Percentiles rank a stretch among this genome's conserved stretches.
Evolutionary conservation across 192 early-diverging fungal genomes (phyloP).

Genomic region (Coemansia sp.): DNA sequence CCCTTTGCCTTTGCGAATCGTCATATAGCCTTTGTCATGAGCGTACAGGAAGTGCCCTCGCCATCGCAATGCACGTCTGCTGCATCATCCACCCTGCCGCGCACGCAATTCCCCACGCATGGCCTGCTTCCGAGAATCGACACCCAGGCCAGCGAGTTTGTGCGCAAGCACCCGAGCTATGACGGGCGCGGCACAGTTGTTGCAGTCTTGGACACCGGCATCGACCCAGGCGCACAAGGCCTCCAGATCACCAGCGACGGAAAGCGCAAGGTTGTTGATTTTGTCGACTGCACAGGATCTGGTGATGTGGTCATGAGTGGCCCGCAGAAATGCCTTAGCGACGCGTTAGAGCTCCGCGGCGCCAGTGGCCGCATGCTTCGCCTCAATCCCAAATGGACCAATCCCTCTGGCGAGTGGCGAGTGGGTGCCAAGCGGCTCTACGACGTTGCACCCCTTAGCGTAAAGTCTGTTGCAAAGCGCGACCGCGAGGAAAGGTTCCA

Average conservation of each 20-base stretch:
- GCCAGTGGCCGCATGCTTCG: conserved; percentile 75
- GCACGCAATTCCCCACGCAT: conserved; percentile 62
- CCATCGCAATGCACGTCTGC: background rate
- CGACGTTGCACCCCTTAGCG: conserved; percentile 71
- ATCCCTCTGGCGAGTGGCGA: conserved; percentile 82
- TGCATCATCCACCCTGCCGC: conserved; percentile 56
- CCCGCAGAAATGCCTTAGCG: conserved; percentile 49
- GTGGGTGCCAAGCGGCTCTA: conserved; percentile 79
- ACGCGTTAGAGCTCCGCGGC: conserved; percentile 62
- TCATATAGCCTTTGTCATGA: conserved; percentile 1
- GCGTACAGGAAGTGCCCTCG: background rate
- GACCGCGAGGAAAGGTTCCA: conserved; percentile 55
- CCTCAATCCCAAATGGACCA: conserved; percentile 71
- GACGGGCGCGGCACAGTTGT: conserved; percentile 90
- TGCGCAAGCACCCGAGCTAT: conserved; percentile 77
- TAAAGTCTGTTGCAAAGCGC: conserved; percentile 48
- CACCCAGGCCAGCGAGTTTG: conserved; percentile 81
- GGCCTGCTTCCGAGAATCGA: conserved; percentile 74
- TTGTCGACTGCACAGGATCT: conserved; percentile 93
- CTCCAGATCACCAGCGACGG: conserved; percentile 87
- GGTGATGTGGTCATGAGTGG: conserved; percentile 70
- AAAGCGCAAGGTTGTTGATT: conserved; percentile 87
- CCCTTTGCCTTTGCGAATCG: background rate
- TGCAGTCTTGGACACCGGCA: conserved; percentile 92
- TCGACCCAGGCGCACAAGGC: conserved; percentile 92